Evolutionary conservation across 1,284 basidiomycete genomes (phyloP).

Genomic region (Vanrija humicola): DNA sequence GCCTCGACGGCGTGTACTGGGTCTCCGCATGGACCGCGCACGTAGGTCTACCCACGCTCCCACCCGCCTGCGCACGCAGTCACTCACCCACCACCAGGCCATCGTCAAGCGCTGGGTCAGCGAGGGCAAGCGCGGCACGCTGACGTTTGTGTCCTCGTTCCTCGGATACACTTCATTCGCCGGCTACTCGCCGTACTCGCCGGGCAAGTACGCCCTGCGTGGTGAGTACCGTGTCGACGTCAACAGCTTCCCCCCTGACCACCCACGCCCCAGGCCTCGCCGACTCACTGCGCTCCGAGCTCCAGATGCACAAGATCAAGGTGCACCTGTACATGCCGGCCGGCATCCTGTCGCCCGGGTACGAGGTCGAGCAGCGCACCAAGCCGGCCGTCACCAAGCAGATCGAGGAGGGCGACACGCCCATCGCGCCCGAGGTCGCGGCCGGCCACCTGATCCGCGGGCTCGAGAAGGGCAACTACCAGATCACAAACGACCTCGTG

Average conservation of each 20-base stretch:
- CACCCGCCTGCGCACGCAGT: neutral
- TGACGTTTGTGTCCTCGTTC: slow-evolving; percentile 78
- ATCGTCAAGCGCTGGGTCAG: slow-evolving; percentile 68
- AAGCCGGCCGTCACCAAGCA: slow-evolving; percentile 77
- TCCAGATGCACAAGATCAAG: slow-evolving; percentile 64
- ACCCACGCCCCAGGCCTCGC: slow-evolving; percentile 73
- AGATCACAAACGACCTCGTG: slow-evolving; percentile 71
- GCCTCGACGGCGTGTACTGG: slow-evolving; percentile 53
- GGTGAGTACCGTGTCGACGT: slow-evolving; percentile 49
- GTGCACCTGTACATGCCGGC: slow-evolving; percentile 84
- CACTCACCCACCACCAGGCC: neutral
- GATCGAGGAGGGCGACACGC: slow-evolving; percentile 74
- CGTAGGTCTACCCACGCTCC: slow-evolving; percentile 33
- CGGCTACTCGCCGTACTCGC: slow-evolving; percentile 81
- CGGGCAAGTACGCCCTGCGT: slow-evolving; percentile 83
- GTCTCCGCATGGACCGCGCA: slow-evolving; percentile 68
- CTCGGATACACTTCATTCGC: slow-evolving; percentile 75
- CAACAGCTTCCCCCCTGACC: too few relatives aligned
- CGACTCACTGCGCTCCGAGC: slow-evolving; percentile 77
- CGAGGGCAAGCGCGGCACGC: slow-evolving; percentile 58
- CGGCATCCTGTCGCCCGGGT: slow-evolving; percentile 79
- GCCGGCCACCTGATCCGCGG: slow-evolving; percentile 66
- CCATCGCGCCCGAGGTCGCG: slow-evolving; percentile 63
- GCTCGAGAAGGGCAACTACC: slow-evolving; percentile 65
- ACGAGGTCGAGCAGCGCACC: slow-evolving; percentile 69